These are phyloP conservation scores for Phanerochaete sordida DNA, from an alignment of 768 basidiomycete genomes.

Conservation along the genomic window DNA sequence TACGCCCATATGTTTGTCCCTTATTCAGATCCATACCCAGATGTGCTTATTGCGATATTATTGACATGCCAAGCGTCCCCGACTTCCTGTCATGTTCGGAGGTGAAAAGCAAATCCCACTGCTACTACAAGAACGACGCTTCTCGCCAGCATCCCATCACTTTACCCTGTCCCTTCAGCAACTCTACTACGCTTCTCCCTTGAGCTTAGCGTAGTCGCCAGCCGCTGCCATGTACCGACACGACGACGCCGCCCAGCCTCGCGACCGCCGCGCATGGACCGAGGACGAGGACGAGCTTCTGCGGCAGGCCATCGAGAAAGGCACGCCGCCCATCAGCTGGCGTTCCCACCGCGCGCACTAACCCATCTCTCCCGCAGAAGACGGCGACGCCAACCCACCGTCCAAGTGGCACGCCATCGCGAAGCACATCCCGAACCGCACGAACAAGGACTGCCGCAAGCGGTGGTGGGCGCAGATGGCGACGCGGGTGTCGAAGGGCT, in stretches of 20 bases:
- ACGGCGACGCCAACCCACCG: slow-evolving; percentile 51
- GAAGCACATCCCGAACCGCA: slow-evolving; percentile 58
- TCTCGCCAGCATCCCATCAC: slow-evolving; percentile 8
- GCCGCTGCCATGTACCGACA: slow-evolving; percentile 11
- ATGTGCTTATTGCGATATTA: slow-evolving; percentile 17
- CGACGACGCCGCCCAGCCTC: slow-evolving; percentile 12
- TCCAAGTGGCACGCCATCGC: slow-evolving; percentile 63
- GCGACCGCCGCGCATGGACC: slow-evolving; percentile 19
- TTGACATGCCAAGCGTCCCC: slow-evolving; percentile 13
- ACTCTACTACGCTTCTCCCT: neutral
- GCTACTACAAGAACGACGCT: slow-evolving; percentile 14
- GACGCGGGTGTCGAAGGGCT: slow-evolving; percentile 57
- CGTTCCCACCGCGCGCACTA: neutral
- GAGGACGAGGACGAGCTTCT: slow-evolving; percentile 21
- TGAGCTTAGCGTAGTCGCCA: neutral
- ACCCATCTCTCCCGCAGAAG: slow-evolving; percentile 36
- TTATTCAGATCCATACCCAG: slow-evolving; percentile 12
- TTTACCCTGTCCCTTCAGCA: slow-evolving; percentile 7
- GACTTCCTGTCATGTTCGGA: slow-evolving; percentile 14
- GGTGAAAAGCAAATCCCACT: slow-evolving; percentile 9
- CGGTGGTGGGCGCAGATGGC: slow-evolving; percentile 65
- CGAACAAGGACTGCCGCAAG: slow-evolving; percentile 63
- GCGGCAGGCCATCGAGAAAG: slow-evolving; percentile 16
- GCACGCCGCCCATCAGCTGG: slow-evolving; percentile 2
- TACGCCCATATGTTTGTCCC: slow-evolving; percentile 12